Base-by-base conservation (phyloP, 1,284 basidiomycete species). In the Pseudozyma hubeiensis region DNA sequence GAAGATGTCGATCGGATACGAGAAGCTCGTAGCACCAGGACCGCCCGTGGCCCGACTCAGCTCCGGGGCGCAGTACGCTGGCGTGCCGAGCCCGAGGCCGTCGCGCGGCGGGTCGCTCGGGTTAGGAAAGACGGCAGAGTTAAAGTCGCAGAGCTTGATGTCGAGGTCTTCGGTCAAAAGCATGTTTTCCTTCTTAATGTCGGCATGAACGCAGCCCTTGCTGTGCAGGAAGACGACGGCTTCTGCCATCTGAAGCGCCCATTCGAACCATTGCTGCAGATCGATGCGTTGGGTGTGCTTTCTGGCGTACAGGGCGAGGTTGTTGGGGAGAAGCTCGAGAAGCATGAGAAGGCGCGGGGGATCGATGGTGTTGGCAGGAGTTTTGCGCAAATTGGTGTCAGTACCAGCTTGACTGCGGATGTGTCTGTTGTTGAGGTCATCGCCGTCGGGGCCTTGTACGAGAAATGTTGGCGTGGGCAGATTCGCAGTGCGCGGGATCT, bases 101-200 rank as follows among this genome's bases (percentile, higher is more conserved):
- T 82, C 81, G 5, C 72, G 73, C 0, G 79, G 78, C 11, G 78
- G 81, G 40, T 66, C 74, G 45, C 53, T 58, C 0, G 81, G 70
- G 39, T 75, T 77, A 41, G 78, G 77, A 31, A 82, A 84, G 16
- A 83, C 69, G n/a, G 82, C 81, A 16, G 81, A 81, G 41, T 81
- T 80, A 41, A 84, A 83, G 46, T 84, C 82, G 62, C 80, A 82
- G 4, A 84, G 63, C 60, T 83, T 83, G 52, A 81, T 60, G 14
- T 63, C 24, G 37, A 81, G 70, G 14, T 74, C 64, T n/a, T 72
- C 63, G 14, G 80, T 74, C 31, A 83, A 53, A 39, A 83, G 65
- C 53, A 82, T 77, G 54, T 84, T 84, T 50, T 84, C 81, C 54
- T 78, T 76, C 62, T 84, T 84, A 53, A 84, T 73, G 55, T 84